Percentiles rank a stretch among this genome's conserved stretches.
phyloP scores from a whole-genome alignment of 768 basidiomycete species.

The Collybia nuda region DNA sequence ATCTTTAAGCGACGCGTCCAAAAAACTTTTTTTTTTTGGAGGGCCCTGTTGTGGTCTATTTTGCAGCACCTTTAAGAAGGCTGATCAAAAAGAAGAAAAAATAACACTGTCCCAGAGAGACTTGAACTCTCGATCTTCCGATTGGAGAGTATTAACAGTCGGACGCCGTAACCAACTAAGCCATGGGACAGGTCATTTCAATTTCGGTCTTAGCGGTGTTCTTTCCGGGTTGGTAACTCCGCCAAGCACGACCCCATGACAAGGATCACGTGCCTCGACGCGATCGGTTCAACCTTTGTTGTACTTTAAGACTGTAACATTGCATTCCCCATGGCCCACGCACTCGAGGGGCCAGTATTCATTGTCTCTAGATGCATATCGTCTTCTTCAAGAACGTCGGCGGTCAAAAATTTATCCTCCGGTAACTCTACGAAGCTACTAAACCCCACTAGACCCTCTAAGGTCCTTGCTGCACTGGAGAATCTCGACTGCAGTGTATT shows the following conservation, averaged over 20 bases:
- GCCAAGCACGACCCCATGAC: too few species aligned
- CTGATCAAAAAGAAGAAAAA: not conserved
- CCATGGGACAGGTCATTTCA: not conserved
- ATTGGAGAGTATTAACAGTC: constrained; percentile 6
- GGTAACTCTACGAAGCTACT: constrained; percentile 7
- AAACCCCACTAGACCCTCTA: constrained; percentile 3
- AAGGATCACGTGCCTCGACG: not conserved
- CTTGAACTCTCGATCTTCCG: constrained; percentile 9
- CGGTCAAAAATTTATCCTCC: not conserved
- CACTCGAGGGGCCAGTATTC: constrained; percentile 6
- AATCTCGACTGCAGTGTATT: not conserved
- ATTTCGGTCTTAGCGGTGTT: not conserved
- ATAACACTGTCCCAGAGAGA: constrained; percentile 5
- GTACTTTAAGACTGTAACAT: not conserved
- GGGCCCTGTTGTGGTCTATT: not conserved
- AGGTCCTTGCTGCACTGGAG: constrained; percentile 6
- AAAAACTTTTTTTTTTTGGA: too few species aligned
- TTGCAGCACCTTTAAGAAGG: not conserved
- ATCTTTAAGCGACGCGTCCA: too few species aligned
- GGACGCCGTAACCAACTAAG: constrained; percentile 9
- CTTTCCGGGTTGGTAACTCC: too few species aligned
- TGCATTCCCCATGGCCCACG: not conserved
- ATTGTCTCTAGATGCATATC: constrained; percentile 13
- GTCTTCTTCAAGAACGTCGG: constrained; percentile 3
- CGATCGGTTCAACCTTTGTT: not conserved